Base-by-base conservation (phyloP, 2,329 filamentous ascomycete species). In the Pestalotiopsis fici region DNA sequence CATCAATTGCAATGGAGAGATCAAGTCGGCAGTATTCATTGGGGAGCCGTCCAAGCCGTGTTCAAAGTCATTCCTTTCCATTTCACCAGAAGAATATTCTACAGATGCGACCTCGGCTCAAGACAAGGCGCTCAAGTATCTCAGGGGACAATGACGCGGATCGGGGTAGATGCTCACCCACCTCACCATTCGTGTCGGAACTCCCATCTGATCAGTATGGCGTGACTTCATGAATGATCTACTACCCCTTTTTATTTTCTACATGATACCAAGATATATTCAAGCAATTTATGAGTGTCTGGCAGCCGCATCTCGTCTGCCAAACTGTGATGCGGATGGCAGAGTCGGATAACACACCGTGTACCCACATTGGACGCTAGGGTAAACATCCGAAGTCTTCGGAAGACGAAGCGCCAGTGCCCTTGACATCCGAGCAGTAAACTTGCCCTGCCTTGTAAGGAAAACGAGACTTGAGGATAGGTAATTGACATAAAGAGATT, bases 1-100 rank as follows among this genome's bases (percentile, higher is more conserved):
- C 12, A 63, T 63, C n/a, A 31, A 63, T 23, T 31, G 60, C 3
- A 63, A 63, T 12, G 60, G 60, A 2, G 60, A 63, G 37, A 63
- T 63, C 37, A 63, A 47, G 37, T 47, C 60, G 23, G 60, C 27
- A 11, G 60, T 63, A 4, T 63, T 54, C 12, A 23, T 63, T 54
- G 60, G 60, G 5, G 35, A 47, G 11, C 12, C 27, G 13, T 37
- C 60, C 7, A n/a, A 6, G 9, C 13, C 31, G 15, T 63, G 60
- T 21, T 25, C 21, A 9, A 63, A 63, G 43, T n/a, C 37, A 7
- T 50, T 21, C 15, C 15, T 50, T 3, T 50, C 43, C 43, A 50
- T 50, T n/a, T 50, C 43, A 50, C n/a, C 43, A 50, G 43, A 50
- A 18, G 43, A 50, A 4, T 50, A 50, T n/a, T 23, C 43, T 7